Base-by-base conservation (phyloP, 2,329 filamentous ascomycete genomes). In the Chrysoporthe deuterocubensis region DNA sequence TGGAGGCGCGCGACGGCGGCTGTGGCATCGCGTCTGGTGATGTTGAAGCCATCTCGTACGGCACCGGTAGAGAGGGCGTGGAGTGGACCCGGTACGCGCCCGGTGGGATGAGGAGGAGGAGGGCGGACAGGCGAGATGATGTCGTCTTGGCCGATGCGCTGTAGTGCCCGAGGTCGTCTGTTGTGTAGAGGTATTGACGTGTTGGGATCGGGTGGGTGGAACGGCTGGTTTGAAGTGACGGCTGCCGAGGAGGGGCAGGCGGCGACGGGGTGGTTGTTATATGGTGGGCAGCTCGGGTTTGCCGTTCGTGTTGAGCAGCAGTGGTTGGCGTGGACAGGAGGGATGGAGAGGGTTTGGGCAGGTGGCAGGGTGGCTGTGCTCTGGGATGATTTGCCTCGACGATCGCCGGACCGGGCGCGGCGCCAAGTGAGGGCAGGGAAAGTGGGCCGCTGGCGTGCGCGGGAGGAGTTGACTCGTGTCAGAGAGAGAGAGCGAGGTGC, bases 1-100 rank as follows among this genome's bases (percentile, higher is more conserved):
- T 84, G 13, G 85, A 85, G 34, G 80, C 80, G 46, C 80, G 77
- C 43, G 80, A 81, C 69, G 75, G 68, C 74, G 76, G 73, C 21
- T 73, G 70, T 6, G 74, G 69, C 44, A 69, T 71, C 34, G 69
- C 62, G 2, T 72, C 71, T 67, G 71, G 68, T n/a, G 67, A 67
- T 59, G 64, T 21, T 11, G 68, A 65, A 37, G 68, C 58, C 71
- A 72, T 72, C 18, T 48, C 62, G 67, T 63, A 56, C 52, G 64
- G 62, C 44, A 62, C 34, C 46, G 54, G 50, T 65, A 11, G 43
- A 11, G 43, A 5, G 58, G 16, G 43, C 65, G 34, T 26, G 18
- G 43, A 54, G 48, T 48, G 34, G 60, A 18, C 42, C 16, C 4
- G 18, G n/a, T 59, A 18, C 8, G 16, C n/a, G 43, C 34, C n/a